These are phyloP conservation scores for Chalciporus sphaerocephalus DNA, from an alignment of 768 basidiomycete genomes.

Conservation along the genomic window DNA sequence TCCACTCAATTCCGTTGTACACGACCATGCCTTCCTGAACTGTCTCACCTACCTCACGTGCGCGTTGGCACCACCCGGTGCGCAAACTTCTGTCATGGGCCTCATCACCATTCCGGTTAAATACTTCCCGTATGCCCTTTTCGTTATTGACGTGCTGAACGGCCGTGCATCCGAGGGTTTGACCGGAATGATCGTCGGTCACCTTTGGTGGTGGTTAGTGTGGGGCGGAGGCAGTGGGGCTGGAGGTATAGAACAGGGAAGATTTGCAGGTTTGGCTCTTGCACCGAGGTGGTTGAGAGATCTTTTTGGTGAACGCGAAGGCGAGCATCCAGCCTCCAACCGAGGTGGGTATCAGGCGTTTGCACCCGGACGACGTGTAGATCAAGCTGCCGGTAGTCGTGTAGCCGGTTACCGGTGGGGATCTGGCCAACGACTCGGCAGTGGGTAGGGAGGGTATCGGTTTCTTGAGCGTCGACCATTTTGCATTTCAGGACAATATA, in stretches of 20 bases:
- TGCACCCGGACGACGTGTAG: conserved; percentile 44
- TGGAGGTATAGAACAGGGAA: conserved; percentile 36
- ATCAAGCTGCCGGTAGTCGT: conserved; percentile 13
- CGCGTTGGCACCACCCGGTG: conserved; percentile 57
- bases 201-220: conserved; percentile 76
- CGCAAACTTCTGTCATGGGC: conserved; percentile 74
- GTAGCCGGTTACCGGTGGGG: conserved; percentile 49
- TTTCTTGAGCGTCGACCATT: background rate
- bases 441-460: no score
- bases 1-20: conserved; percentile 53
- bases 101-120: conserved; percentile 66
- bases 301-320: conserved; percentile 41
- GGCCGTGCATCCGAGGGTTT: conserved; percentile 57
- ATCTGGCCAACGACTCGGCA: conserved; percentile 47
- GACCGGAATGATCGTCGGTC: conserved; percentile 72
- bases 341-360: conserved; percentile 54
- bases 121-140: conserved; percentile 72
- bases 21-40: conserved; percentile 63
- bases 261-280: conserved; percentile 37
- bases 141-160: conserved; percentile 66
- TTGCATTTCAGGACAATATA: background rate
- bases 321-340: conserved; percentile 32
- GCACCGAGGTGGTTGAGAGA: conserved; percentile 60
- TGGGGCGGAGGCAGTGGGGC: conserved; percentile 46
- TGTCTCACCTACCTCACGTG: conserved; percentile 68